Base-by-base conservation (phyloP, 1,139 yeast genomes). In the Ogataea hybrid region DNA sequence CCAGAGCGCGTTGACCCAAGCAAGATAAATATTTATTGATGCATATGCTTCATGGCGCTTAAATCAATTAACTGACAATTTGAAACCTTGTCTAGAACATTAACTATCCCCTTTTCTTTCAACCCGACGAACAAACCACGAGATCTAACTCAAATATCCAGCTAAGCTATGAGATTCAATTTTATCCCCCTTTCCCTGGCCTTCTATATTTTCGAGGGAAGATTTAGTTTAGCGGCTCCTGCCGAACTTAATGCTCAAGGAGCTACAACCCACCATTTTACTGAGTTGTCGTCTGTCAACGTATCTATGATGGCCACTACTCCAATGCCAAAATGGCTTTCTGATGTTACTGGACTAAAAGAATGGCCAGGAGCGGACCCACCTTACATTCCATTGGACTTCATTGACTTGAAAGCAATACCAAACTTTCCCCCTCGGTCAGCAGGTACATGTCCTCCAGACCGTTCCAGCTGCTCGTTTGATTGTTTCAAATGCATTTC, bases 361-460 rank as follows among this genome's bases (percentile, higher is more conserved):
- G 73, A 73, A 43, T 89, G 97, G 97, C 97, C 97, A 0, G 90
- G 82, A 1, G 61, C 77, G 41, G 79, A 82, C 37, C 96, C 96
- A 3, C 96, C 97, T 0, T 89, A 86, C 60, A 81, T 89, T 25
- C 90, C 95, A 2, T 65, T 85, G 48, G 85, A 81, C 50, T 80
- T 81, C 52, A 78, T 89, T 48, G 76, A 84, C 55, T 68, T 87
- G 41, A 50, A 56, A 8, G 58, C 58, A 18, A 69, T 86, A 28
- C 81, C 83, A 5, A 55, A 62, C 20, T 67, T 71, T 28, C 71
- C 77, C 10, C 59, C 60, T 5, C 81, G 89, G 52, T 56, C 61
- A 5, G 81, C 77, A 47, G 89, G 88, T 0, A 66, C 67, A 23
- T 89, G 97, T 61, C 68, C 71, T 2, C 51, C 54, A 0, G 72